Conservation (phyloP, 495 filamentous ascomycete genomes). For the Lasiosphaeria miniovina region DNA sequence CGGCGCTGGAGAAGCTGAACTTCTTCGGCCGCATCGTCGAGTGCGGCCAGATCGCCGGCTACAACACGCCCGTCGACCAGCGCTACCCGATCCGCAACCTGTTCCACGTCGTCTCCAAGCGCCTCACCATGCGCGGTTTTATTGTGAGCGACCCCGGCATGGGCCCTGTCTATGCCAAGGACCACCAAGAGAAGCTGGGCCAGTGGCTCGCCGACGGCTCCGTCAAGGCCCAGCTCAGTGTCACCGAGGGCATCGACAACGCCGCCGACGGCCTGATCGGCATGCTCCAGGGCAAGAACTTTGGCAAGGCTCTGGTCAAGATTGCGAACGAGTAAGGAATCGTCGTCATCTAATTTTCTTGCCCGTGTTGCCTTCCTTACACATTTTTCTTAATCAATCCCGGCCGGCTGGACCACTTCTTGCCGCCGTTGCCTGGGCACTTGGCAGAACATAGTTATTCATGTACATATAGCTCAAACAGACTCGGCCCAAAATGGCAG, state of each 20-base stretch:
- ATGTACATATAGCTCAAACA: too few species aligned
- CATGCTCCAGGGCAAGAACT: conserved; percentile 86
- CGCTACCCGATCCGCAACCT: conserved; percentile 70
- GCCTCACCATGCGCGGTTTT: conserved; percentile 66
- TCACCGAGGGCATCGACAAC: conserved; percentile 82
- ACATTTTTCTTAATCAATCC: too few species aligned
- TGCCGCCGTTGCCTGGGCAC: too few species aligned
- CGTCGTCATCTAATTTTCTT: too few species aligned
- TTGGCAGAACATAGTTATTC: too few species aligned
- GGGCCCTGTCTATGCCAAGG: conserved; percentile 64
- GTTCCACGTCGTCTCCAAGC: conserved; percentile 44
- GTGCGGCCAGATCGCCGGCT: conserved; percentile 64
- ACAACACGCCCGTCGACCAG: conserved; percentile 61
- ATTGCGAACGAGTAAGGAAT: conserved; percentile 42
- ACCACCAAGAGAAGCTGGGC: conserved; percentile 77
- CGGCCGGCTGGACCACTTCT: too few species aligned
- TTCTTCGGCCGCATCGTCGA: conserved; percentile 65
- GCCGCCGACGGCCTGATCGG: conserved; percentile 76
- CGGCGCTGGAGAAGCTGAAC: conserved; percentile 68
- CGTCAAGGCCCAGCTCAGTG: conserved; percentile 66
- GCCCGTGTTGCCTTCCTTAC: too few species aligned
- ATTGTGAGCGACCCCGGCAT: conserved; percentile 63
- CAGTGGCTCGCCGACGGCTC: conserved; percentile 83
- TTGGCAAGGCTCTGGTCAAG: conserved; percentile 85
- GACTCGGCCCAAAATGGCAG: too few species aligned